Evolutionary conservation across 129 eudicot species (phyloP), one percentile per base, ranked within the genome.

Genomic region (Oenanthe sinensis): DNA sequence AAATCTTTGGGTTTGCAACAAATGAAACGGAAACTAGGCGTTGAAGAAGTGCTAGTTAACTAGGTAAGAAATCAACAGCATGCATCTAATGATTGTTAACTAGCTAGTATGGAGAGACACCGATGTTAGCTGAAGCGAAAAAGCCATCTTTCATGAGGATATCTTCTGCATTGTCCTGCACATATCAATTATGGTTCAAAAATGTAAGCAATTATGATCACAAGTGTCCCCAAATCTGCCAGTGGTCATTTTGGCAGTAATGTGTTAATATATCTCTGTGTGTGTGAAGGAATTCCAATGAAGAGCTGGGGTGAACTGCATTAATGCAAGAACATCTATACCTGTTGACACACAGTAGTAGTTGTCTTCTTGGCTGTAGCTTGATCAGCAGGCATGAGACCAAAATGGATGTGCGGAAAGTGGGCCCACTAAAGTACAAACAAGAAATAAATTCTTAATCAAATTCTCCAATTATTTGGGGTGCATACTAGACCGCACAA

Each of bases 361-460:
- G 60, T 83, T 79, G 76, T 76, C 86, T 85, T 88, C 84, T 83
- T 90, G 52, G 82, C 85, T 20, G 85, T 79, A 24, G 85, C 44
- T 44, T 72, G 80, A 87, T 88, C 90, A 81, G 87, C 96, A 80
- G 88, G 90, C 92, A 88, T 88, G 82, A 88, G 86, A 40, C 90
- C 92, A 86, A 88, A 90, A 82, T 88, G 92, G 82, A 88, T 90
- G 83, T 88, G 92, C 28, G 96, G 96, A 80, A 90, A 90, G 82
- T 90, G 96, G 86, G 96, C 96, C 96, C 96, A 90, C 96, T 90
- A 84, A 10, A 72, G 28, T 19, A 42, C 16, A 72, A 71, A 44
- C 50, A n/a, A n/a, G 15, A 60, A 24, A 60, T n/a, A 60, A 60
- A 60, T n/a, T 60, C 68, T 24, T 3, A n/a, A 60, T 2, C 9